Conservation (phyloP, 2,329 filamentous ascomycete species). For the Plenodomus tracheiphilus region DNA sequence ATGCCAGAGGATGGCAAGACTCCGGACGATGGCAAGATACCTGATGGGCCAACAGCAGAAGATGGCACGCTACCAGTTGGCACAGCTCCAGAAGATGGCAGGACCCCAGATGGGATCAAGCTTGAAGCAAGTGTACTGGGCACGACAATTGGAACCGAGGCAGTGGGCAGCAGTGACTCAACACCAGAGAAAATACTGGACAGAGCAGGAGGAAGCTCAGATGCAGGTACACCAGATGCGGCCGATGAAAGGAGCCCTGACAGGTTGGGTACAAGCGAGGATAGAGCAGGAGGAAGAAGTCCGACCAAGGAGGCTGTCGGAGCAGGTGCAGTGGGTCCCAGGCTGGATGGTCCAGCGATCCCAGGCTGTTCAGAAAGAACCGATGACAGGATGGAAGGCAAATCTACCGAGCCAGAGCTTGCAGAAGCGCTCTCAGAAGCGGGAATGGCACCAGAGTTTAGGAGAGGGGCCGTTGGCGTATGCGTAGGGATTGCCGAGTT, state of each 20-base stretch:
- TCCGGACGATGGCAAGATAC: conserved; percentile 10
- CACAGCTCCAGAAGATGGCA: conserved; percentile 8
- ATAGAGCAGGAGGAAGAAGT: conserved; percentile 16
- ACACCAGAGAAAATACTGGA: conserved; percentile 21
- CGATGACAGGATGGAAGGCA: conserved; percentile 21
- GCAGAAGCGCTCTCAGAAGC: conserved; percentile 22
- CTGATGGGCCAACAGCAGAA: conserved; percentile 7
- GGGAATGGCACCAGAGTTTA: conserved; percentile 23
- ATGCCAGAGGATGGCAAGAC: conserved; percentile 9
- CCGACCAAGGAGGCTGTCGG: conserved; percentile 15
- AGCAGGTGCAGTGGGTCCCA: conserved; percentile 18
- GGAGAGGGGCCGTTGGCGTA: conserved; percentile 12
- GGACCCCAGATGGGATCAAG: conserved; percentile 10
- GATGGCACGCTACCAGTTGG: conserved; percentile 12
- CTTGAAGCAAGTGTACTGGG: neutral
- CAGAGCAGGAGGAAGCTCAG: conserved; percentile 20
- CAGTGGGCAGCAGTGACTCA: conserved; percentile 18
- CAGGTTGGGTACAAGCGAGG: conserved; percentile 21
- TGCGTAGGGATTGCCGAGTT: conserved; percentile 8
- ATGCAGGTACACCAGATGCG: conserved; percentile 18
- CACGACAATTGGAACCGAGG: conserved; percentile 12
- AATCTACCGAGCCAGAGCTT: conserved; percentile 13
- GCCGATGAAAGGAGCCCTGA: conserved; percentile 22
- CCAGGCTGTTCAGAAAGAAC: conserved; percentile 26
- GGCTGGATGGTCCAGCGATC: conserved; percentile 16